phyloP scores from a whole-genome alignment of 306 rosid species.

The Cucurbita pepo region DNA sequence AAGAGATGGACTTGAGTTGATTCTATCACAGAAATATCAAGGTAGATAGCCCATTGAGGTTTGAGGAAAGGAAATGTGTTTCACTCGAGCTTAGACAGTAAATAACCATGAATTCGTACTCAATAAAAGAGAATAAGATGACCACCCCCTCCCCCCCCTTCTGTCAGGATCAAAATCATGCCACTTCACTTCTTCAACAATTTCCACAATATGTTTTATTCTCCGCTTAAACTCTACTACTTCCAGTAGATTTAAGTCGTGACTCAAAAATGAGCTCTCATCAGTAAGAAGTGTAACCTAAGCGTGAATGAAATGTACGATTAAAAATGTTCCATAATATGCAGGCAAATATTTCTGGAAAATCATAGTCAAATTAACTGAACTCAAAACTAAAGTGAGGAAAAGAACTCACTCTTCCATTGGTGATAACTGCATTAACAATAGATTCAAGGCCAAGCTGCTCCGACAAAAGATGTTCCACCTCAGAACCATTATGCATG shows the following conservation, averaged over 20 bases:
- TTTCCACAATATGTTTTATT: constrained; percentile 66
- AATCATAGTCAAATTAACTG: background rate
- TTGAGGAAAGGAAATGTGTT: too few species aligned
- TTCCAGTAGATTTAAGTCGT: constrained; percentile 85
- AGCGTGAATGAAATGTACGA: constrained; percentile 8
- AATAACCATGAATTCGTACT: too few species aligned
- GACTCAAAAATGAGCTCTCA: constrained; percentile 62
- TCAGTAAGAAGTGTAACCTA: constrained; percentile 50
- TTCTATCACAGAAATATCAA: too few species aligned
- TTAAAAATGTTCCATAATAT: background rate
- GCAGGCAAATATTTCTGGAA: background rate
- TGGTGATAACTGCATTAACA: constrained; percentile 70
- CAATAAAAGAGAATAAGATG: too few species aligned
- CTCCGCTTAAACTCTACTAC: constrained; percentile 75
- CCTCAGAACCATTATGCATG: constrained; percentile 27
- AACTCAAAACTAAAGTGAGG: background rate
- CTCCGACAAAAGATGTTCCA: constrained; percentile 34
- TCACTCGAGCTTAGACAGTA: too few species aligned
- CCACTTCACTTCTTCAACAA: constrained; percentile 76
- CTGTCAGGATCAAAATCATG: constrained; percentile 64
- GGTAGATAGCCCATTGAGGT: too few species aligned
- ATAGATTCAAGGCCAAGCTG: constrained; percentile 53
- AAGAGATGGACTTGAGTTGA: too few species aligned
- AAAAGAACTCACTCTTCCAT: constrained; percentile 77
- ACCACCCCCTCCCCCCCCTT: too few species aligned